A percentile compares a stretch with the other conserved stretches of the same genome.
phyloP scores from a whole-genome alignment of 2,329 filamentous ascomycete genomes.

The Aspergillus sp. region DNA sequence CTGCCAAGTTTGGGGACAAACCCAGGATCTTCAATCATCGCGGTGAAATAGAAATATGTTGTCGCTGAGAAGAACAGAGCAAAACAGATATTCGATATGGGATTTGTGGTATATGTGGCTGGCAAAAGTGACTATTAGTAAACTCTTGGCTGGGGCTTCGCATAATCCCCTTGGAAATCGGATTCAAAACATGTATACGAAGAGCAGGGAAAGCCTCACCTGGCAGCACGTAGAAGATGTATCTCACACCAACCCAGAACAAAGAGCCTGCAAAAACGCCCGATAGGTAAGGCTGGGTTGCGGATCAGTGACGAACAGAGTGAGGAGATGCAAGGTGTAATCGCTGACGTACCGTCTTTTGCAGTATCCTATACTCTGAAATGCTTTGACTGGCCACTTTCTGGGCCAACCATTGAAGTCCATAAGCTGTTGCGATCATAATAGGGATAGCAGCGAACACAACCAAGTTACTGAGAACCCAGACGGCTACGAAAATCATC shows the following conservation, averaged over 20 bases:
- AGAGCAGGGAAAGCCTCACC: conserved; percentile 50
- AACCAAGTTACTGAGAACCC: conserved; percentile 71
- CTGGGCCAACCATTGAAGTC: conserved; percentile 74
- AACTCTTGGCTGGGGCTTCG: neutral
- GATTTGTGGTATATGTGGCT: conserved; percentile 67
- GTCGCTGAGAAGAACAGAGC: conserved; percentile 64
- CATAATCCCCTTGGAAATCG: too few relatives aligned
- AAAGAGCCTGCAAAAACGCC: conserved; percentile 89
- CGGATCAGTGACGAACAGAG: conserved; percentile 15
- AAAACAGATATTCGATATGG: conserved; percentile 80
- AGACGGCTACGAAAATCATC: conserved; percentile 70
- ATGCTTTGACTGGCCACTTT: conserved; percentile 81
- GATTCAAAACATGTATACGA: too few relatives aligned
- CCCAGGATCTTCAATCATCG: conserved; percentile 87
- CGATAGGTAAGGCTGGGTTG: conserved; percentile 76
- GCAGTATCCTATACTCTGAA: conserved; percentile 82
- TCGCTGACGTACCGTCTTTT: conserved; percentile 70
- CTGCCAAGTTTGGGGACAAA: conserved; percentile 90
- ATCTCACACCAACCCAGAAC: conserved; percentile 77
- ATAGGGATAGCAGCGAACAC: conserved; percentile 76
- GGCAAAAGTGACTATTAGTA: conserved; percentile 10
- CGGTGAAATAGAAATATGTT: conserved; percentile 80
- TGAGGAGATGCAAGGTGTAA: neutral
- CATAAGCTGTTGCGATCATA: conserved; percentile 63
- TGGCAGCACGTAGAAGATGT: conserved; percentile 72